Conservation (phyloP, 352 stramenopile genomes). For the Phytopythium chamaehyphon region DNA sequence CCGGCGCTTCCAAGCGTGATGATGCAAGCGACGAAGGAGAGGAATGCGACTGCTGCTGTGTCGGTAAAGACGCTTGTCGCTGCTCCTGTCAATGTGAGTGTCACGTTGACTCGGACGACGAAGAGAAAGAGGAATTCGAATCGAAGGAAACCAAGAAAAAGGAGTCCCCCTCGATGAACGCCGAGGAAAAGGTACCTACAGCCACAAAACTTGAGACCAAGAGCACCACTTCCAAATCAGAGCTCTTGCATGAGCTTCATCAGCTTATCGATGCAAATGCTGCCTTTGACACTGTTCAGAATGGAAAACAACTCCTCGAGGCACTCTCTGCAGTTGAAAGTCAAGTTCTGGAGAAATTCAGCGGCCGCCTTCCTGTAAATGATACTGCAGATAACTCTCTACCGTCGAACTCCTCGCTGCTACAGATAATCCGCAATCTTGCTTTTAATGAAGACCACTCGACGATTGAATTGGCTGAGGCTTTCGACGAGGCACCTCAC, state of each 20-base stretch:
- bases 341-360: background rate
- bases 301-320: background rate
- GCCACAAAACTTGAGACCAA: no score
- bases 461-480: no score
- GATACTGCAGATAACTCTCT: background rate
- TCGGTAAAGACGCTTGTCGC: constrained; percentile 49
- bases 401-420: no score
- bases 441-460: no score
- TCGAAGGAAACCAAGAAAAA: background rate
- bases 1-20: background rate
- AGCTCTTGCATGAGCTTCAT: no score
- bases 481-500: no score
- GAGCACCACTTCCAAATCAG: background rate
- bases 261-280: background rate
- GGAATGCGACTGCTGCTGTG: constrained; percentile 74
- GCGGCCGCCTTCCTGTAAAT: background rate
- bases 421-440: no score
- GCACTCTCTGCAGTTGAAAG: background rate
- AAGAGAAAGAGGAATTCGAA: constrained; percentile 19
- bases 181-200: no score
- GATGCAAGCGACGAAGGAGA: constrained; percentile 51
- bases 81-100: constrained; percentile 66
- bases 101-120: constrained; percentile 61
- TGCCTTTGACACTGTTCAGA: background rate
- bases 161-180: background rate